Base-by-base conservation (phyloP, 495 filamentous ascomycete species). In the Aspergillus sclerotioniger region DNA sequence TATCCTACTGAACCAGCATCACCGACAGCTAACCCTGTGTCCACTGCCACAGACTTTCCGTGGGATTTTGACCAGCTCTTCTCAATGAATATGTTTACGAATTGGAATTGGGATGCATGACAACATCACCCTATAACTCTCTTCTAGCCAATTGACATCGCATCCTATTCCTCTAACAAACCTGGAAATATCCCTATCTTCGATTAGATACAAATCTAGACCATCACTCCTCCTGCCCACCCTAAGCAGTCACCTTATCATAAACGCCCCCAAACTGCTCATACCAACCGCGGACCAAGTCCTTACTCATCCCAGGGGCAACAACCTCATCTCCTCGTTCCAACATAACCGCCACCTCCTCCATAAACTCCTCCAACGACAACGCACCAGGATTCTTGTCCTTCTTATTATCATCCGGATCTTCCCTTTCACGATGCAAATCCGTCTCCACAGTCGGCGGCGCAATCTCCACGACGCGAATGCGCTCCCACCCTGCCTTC, bases 371-470 rank as follows among this genome's bases (percentile, higher is more conserved):
- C 29, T 75, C 71, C 17, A 80, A 58, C 9, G 56, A 67, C 60
- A 81, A 54, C 15, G 69, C 65, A 20, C 48, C 57, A 20, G 64
- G 55, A 60, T 80, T 81, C 52, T 75, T 77, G 15, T 72, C 61
- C 70, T 80, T 81, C 60, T 78, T 80, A 57, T 80, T 80, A 60
- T 80, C 76, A 62, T 80, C 69, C 10, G 79, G 78, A 64, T 80
- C 67, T 43, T 69, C 67, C 33, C 79, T 54, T 41, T 82, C 80
- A 8, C 78, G 67, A 60, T 81, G 77, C 44, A 81, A 66, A 58
- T 78, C 74, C 21, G 76, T 78, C 6, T 57, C 73, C 8, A 82
- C 79, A 3, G 62, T 71, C 17, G 78, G 77, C 45, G 77, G 79
- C 53, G 61, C 76, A 58, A 79, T 78, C 63, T 79, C 75, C 12